Percentiles rank a stretch among this genome's conserved stretches.
Conservation (phyloP, 805 yeast species). For the Metschnikowia continentalis region DNA sequence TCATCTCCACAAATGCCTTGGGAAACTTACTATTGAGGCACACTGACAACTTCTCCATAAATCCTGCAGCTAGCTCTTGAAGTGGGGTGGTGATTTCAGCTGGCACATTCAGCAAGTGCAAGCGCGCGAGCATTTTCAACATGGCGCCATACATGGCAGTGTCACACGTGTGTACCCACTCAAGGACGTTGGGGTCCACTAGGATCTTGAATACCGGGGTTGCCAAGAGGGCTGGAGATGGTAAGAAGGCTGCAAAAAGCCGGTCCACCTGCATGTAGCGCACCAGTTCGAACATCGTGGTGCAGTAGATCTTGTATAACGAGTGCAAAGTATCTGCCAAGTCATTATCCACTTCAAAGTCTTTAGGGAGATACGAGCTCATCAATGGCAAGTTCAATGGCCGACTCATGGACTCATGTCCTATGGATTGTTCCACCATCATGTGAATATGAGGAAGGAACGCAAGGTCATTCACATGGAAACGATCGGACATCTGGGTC, state of each 20-base stretch:
- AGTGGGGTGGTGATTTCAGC: conserved; percentile 50
- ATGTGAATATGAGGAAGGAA: conserved; percentile 30
- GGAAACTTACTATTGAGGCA: conserved; percentile 44
- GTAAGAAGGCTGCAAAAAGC: conserved; percentile 48
- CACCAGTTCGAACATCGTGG: conserved; percentile 58
- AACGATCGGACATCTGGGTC: conserved; percentile 15
- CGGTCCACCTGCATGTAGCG: conserved; percentile 64
- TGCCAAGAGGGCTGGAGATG: conserved; percentile 54
- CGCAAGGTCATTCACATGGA: conserved; percentile 20
- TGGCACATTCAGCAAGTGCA: conserved; percentile 52
- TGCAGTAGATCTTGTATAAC: conserved; percentile 61
- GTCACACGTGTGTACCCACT: conserved; percentile 73
- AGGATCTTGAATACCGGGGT: conserved; percentile 60
- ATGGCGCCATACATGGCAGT: conserved; percentile 50
- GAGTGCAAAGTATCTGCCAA: conserved; percentile 59
- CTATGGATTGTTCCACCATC: conserved; percentile 17
- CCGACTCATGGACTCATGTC: conserved; percentile 12
- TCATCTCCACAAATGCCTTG: conserved; percentile 45
- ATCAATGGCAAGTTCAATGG: conserved; percentile 34
- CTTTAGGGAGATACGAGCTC: conserved; percentile 40
- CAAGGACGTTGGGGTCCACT: conserved; percentile 41
- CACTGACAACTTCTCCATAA: conserved; percentile 43
- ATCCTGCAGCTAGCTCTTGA: conserved; percentile 47
- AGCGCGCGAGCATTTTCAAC: conserved; percentile 57
- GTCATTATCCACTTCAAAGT: conserved; percentile 43